Conservation (phyloP, 2,329 filamentous ascomycete genomes). For the Colletotrichum gloeosporioides region DNA sequence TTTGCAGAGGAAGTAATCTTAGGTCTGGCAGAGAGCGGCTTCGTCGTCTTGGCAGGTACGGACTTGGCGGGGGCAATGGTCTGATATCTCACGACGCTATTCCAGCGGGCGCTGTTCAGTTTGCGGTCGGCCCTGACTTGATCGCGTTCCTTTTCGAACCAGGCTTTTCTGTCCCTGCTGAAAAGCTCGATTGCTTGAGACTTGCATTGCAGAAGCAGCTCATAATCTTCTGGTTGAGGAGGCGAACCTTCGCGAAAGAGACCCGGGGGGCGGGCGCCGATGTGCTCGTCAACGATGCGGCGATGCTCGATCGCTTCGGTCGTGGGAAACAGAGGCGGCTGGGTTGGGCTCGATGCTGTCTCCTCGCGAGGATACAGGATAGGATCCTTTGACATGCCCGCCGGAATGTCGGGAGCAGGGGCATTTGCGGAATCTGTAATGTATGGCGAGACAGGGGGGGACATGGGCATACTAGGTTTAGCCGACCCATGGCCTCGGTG, state of each 20-base stretch:
- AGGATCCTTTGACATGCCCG: constrained; percentile 52
- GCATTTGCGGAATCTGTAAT: constrained; percentile 45
- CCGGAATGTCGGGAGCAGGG: constrained; percentile 33
- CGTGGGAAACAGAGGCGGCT: constrained; percentile 55
- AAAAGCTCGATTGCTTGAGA: constrained; percentile 57
- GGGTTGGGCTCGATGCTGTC: constrained; percentile 41
- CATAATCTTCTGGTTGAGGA: constrained; percentile 59
- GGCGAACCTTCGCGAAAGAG: constrained; percentile 50
- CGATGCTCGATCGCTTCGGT: constrained; percentile 46
- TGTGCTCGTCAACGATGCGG: constrained; percentile 56
- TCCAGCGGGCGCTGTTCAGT: constrained; percentile 35
- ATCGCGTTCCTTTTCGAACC: constrained; percentile 57
- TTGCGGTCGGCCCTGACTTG: constrained; percentile 53
- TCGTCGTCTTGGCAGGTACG: constrained; percentile 24
- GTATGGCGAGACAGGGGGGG: constrained; percentile 62
- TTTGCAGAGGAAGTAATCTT: constrained; percentile 21
- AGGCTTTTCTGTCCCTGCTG: constrained; percentile 47
- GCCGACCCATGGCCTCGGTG: constrained; percentile 19
- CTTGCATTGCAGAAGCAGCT: constrained; percentile 56
- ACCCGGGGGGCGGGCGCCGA: constrained; percentile 46
- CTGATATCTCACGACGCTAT: constrained; percentile 35
- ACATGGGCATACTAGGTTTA: constrained; percentile 50
- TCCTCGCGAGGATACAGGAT: constrained; percentile 62
- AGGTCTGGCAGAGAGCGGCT: constrained; percentile 9
- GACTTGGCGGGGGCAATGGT: constrained; percentile 50